Evolutionary conservation across 2,329 filamentous ascomycete species (phyloP), one percentile per base, ranked within the genome.

Genomic region (Venturia asperata): DNA sequence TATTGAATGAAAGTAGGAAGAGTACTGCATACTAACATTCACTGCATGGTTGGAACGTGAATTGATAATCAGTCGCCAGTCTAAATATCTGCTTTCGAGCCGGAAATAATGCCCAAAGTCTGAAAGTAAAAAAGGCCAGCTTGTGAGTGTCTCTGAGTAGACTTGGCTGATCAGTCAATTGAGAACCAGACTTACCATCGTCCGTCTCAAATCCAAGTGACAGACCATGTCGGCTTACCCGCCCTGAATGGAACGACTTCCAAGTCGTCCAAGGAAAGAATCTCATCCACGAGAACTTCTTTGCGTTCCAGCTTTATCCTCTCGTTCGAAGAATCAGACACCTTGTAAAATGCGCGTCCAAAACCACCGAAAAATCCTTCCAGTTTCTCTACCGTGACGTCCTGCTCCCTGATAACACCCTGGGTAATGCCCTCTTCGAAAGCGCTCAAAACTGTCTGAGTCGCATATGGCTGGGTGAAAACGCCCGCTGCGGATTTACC

Each of bases 391-490:
- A 74, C 72, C 4, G 78, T 84, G 42, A 87, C 80, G 45, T 85
- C 81, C 39, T 81, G 79, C 65, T 81, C 80, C 55, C 73, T 75
- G 27, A 87, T 68, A 52, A 84, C 77, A 0, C 82, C 82, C 68
- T 80, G 79, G 70, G 80, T 75, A 4, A 88, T 77, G 5, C 82
- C 88, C 69, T 85, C 82, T 74, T 89, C 83, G 49, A 91, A 76
- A 27, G 84, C 84, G 74, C 83, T 82, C 30, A 91, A 77, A 60
- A 91, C 86, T 61, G 87, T 81, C 64, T 85, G 85, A 1, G 86
- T 80, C 0, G 85, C 86, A 72, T 86, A 86, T 4, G 87, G 87
- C 77, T 93, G 90, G 1, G 90, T 92, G 74, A 91, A 93, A 55
- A 92, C 89, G 5, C 90, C 90, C 0, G 90, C 90, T 0, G 87